These are phyloP conservation scores for Epichloe uncinata DNA, from an alignment of 2,329 filamentous ascomycete species.

Conservation along the genomic window DNA sequence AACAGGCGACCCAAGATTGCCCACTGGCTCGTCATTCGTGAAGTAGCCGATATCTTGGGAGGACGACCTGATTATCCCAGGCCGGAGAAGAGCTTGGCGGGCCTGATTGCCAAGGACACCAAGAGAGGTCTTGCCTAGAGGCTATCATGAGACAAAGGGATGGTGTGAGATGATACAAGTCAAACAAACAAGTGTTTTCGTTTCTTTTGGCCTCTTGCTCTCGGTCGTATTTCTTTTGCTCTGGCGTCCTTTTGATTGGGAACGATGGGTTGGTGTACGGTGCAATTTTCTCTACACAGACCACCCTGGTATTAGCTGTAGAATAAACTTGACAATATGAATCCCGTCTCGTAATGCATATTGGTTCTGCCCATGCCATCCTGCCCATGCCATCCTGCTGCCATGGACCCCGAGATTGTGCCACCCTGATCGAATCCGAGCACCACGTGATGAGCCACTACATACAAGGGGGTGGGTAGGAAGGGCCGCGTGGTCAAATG, in stretches of 20 bases:
- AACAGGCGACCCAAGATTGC: slow-evolving; percentile 73
- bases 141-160: background rate
- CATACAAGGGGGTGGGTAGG: too few species aligned
- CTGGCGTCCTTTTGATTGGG: background rate
- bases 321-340: too few species aligned
- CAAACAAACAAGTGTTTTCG: background rate
- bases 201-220: background rate
- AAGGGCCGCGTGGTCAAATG: too few species aligned
- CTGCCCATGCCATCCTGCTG: too few species aligned
- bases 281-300: too few species aligned
- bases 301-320: too few species aligned
- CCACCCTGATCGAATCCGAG: too few species aligned
- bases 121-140: slow-evolving; percentile 35
- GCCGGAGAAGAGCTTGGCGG: slow-evolving; percentile 37
- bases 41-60: slow-evolving; percentile 72
- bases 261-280: background rate
- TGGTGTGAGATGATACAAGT: background rate
- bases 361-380: too few species aligned
- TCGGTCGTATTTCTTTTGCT: background rate
- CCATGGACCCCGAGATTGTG: too few species aligned
- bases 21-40: slow-evolving; percentile 72
- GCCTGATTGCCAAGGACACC: slow-evolving; percentile 43
- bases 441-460: too few species aligned
- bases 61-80: slow-evolving; percentile 47
- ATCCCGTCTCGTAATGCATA: too few species aligned